A percentile compares a stretch with the other conserved stretches of the same genome.
These are phyloP conservation scores for Crithidia mellificae DNA, from an alignment of 208 protist species.

Conservation along the genomic window DNA sequence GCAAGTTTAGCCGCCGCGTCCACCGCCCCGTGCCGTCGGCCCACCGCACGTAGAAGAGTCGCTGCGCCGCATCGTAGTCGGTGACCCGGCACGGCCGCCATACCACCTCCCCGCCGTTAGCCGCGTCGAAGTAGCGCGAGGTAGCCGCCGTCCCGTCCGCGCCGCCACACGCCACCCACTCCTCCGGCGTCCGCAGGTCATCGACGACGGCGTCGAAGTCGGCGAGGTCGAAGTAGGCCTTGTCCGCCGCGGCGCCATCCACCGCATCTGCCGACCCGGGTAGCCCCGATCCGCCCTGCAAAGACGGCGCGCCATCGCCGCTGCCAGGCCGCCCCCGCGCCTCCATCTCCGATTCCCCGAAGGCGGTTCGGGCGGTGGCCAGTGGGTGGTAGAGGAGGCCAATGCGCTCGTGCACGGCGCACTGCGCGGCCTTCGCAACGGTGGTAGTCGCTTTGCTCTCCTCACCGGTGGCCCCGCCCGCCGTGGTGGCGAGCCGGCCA, in stretches of 20 bases:
- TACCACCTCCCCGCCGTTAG: slow-evolving; percentile 27
- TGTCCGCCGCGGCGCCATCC: slow-evolving; percentile 2
- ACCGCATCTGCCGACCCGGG: slow-evolving; percentile 11
- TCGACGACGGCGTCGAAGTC: slow-evolving; percentile 85
- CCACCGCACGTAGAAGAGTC: slow-evolving; percentile 82
- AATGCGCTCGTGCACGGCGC: slow-evolving; percentile 52
- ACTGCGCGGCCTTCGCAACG: slow-evolving; percentile 8
- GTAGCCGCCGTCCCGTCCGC: slow-evolving; percentile 64
- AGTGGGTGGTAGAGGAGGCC: slow-evolving; percentile 67
- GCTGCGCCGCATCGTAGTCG: slow-evolving; percentile 61
- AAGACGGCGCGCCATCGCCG: not conserved
- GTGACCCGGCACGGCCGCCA: slow-evolving; percentile 81
- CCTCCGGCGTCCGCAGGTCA: slow-evolving; percentile 68
- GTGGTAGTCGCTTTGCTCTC: slow-evolving; percentile 3
- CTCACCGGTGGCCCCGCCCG: not conserved
- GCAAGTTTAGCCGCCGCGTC: slow-evolving; percentile 89
- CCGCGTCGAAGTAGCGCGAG: slow-evolving; percentile 75
- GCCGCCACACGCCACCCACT: slow-evolving; percentile 81
- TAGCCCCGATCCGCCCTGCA: slow-evolving; percentile 1
- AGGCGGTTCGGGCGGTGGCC: slow-evolving; percentile 64
- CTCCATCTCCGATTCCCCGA: slow-evolving; percentile 60
- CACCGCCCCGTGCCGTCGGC: slow-evolving; percentile 71
- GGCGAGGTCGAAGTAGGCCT: slow-evolving; percentile 79
- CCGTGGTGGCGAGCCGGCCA: not conserved
- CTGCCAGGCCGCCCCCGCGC: slow-evolving; percentile 12